Evolutionary conservation across 2,329 filamentous ascomycete species (phyloP).

Genomic region (Botrytis squamosa): DNA sequence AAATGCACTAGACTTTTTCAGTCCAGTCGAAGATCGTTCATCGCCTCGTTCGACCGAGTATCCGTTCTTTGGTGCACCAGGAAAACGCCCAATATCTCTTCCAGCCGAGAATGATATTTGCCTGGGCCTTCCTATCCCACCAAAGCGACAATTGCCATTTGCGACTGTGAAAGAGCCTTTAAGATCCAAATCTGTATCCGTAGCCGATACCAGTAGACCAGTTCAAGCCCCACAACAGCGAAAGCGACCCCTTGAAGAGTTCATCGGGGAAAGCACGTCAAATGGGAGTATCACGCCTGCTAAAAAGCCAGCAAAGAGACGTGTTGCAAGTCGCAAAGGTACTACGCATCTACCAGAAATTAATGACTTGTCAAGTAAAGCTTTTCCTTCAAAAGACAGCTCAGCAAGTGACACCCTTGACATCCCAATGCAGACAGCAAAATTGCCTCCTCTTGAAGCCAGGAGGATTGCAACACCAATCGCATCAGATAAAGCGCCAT

Average conservation of each 20-base stretch:
- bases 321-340: slow-evolving; percentile 3
- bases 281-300: neutral
- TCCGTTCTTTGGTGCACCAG: slow-evolving; percentile 3
- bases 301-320: neutral
- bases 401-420: neutral
- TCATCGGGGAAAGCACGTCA: too few species aligned
- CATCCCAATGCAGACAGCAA: slow-evolving; percentile 17
- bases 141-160: slow-evolving; percentile 36
- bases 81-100: slow-evolving; percentile 9
- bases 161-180: slow-evolving; percentile 20
- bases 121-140: slow-evolving; percentile 28
- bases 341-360: neutral
- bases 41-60: slow-evolving; percentile 11
- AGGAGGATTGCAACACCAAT: slow-evolving; percentile 28
- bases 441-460: slow-evolving; percentile 27
- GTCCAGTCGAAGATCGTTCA: neutral
- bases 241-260: slow-evolving; percentile 8
- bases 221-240: neutral
- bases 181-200: neutral
- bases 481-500: slow-evolving; percentile 23
- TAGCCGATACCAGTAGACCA: neutral
- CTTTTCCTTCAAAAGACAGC: neutral
- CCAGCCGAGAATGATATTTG: slow-evolving; percentile 17
- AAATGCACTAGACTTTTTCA: neutral
- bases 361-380: neutral